Conservation (phyloP, 169 alveolate species). For the Besnoitia besnoiti region DNA sequence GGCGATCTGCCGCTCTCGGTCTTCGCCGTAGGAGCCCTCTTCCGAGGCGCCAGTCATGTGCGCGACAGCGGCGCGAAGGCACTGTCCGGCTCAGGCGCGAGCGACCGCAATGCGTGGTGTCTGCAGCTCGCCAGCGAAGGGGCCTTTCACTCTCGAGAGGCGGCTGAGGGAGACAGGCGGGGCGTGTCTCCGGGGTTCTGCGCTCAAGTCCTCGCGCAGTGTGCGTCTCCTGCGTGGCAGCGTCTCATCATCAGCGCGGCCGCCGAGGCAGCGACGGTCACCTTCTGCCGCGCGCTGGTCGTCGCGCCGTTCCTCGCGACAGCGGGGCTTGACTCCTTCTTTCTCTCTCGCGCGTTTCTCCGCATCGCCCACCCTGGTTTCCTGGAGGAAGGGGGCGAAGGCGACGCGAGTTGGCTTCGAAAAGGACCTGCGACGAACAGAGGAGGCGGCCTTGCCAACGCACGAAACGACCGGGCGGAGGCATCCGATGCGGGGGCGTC, state of each 20-base stretch:
- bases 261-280: conserved; percentile 17
- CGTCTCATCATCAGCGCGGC: conserved; percentile 29
- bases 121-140: not conserved
- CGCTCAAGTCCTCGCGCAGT: not conserved
- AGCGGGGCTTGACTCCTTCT: not conserved
- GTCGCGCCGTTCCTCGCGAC: not conserved
- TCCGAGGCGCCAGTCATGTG: not conserved
- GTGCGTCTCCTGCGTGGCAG: conserved; percentile 17
- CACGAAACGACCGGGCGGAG: not conserved
- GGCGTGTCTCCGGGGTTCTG: not conserved
- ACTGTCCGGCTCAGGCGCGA: not conserved
- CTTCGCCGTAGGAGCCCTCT: not conserved
- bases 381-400: not conserved
- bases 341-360: not conserved
- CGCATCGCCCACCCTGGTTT: not conserved
- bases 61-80: not conserved
- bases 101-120: not conserved
- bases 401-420: not conserved
- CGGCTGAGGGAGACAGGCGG: too few relatives aligned
- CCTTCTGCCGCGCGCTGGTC: not conserved
- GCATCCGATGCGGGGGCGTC: not conserved
- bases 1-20: not conserved
- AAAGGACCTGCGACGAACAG: not conserved
- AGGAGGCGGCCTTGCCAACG: not conserved
- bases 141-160: not conserved